Percentiles rank a stretch among this genome's conserved stretches.
These are phyloP conservation scores for Cyclotella kingstonii DNA, from an alignment of 108 stramenopile genomes.

Conservation along the genomic window DNA sequence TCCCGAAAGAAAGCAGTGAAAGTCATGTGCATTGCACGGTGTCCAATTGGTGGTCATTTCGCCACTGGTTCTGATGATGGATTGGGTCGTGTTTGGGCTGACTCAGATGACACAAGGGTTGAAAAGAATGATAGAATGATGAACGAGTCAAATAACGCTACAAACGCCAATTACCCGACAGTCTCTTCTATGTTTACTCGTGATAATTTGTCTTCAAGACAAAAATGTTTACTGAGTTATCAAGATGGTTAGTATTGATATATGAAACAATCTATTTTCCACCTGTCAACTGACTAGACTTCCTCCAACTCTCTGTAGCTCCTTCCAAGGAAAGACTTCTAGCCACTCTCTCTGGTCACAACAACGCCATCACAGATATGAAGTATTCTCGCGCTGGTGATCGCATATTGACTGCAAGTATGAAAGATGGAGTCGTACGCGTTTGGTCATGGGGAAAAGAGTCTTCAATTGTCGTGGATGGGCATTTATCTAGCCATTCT, in stretches of 20 bases:
- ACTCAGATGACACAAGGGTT: slow-evolving; percentile 58
- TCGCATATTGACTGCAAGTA: slow-evolving; percentile 79
- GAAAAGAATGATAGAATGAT: slow-evolving; percentile 41
- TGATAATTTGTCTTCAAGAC: neutral
- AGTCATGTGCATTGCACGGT: slow-evolving; percentile 85
- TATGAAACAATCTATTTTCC: neutral
- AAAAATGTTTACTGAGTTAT: neutral
- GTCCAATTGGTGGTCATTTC: slow-evolving; percentile 82
- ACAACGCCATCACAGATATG: slow-evolving; percentile 81
- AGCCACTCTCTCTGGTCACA: slow-evolving; percentile 67
- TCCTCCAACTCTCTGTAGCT: slow-evolving; percentile 11
- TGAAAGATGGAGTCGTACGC: slow-evolving; percentile 79
- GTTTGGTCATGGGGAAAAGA: slow-evolving; percentile 69
- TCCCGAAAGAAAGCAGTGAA: slow-evolving; percentile 59
- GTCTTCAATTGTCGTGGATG: slow-evolving; percentile 19
- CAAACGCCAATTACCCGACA: neutral
- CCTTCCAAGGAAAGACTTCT: slow-evolving; percentile 51
- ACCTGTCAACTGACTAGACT: neutral
- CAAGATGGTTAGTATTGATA: slow-evolving; percentile 3
- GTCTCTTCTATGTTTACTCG: slow-evolving; percentile 1
- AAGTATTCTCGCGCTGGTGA: slow-evolving; percentile 74
- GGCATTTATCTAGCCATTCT: slow-evolving; percentile 17
- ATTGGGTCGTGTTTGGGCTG: slow-evolving; percentile 80
- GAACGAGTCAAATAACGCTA: slow-evolving; percentile 8
- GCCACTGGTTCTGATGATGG: slow-evolving; percentile 92